Evolutionary conservation across 176 grass and related monocot species (phyloP).

Genomic region (Rhynchospora tenuis): DNA sequence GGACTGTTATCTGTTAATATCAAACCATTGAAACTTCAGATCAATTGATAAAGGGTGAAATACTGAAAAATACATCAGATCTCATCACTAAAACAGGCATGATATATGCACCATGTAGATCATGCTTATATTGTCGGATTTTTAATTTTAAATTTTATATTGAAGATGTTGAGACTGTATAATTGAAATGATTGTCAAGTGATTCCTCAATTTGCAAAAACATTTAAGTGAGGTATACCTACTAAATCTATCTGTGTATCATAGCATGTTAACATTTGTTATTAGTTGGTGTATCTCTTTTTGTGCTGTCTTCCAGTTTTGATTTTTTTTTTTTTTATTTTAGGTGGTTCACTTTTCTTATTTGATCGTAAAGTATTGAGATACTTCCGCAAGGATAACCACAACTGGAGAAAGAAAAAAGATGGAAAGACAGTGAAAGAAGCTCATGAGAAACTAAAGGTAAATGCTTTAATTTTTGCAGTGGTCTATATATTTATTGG

Average conservation of each 20-base stretch:
- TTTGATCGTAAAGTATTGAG: constrained; percentile 88
- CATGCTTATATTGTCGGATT: no score
- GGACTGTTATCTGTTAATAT: no score
- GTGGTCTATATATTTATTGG: background rate
- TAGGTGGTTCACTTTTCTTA: constrained; percentile 77
- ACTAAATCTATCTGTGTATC: background rate
- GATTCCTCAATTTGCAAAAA: background rate
- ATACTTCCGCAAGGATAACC: constrained; percentile 85
- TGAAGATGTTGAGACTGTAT: no score
- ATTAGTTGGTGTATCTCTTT: background rate
- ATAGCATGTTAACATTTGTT: background rate
- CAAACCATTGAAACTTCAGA: no score
- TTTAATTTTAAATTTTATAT: no score
- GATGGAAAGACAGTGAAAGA: constrained; percentile 87
- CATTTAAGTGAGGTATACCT: background rate
- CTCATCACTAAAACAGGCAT: no score
- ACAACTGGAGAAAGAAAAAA: constrained; percentile 89
- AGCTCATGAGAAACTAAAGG: constrained; percentile 89
- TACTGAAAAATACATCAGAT: no score
- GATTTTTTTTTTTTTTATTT: constrained; percentile 10
- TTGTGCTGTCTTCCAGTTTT: background rate
- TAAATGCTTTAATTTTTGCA: constrained; percentile 8
- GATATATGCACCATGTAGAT: no score
- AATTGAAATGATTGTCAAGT: no score
- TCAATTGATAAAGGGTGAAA: no score